These are phyloP conservation scores for Suhomyces xylopsoci DNA, from an alignment of 805 yeast genomes.

Conservation along the genomic window DNA sequence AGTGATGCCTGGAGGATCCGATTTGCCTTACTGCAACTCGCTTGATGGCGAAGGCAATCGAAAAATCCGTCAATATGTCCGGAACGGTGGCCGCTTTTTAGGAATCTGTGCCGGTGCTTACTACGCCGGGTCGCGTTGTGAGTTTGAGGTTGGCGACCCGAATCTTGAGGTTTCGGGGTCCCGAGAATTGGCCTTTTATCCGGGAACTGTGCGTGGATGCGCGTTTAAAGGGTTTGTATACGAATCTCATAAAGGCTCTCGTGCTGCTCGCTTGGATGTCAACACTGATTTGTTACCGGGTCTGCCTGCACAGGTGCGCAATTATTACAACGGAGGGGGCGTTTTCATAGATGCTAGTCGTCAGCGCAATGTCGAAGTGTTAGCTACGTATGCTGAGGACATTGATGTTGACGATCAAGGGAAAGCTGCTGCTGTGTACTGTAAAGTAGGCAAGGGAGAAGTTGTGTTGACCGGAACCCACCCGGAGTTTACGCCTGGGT, in stretches of 20 bases:
- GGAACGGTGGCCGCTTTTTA: constrained; percentile 74
- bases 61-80: constrained; percentile 59
- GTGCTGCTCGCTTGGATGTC: constrained; percentile 48
- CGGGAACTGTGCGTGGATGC: constrained; percentile 80
- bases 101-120: constrained; percentile 98
- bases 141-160: constrained; percentile 76
- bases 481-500: constrained; percentile 73
- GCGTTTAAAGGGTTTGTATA: constrained; percentile 80
- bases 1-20: constrained; percentile 97
- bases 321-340: constrained; percentile 89
- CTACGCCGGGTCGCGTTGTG: constrained; percentile 69
- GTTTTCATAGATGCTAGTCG: constrained; percentile 73
- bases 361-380: constrained; percentile 58
- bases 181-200: constrained; percentile 77
- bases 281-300: constrained; percentile 22
- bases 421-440: constrained; percentile 69
- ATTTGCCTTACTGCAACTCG: constrained; percentile 73
- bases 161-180: constrained; percentile 78
- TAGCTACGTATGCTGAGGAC: constrained; percentile 63
- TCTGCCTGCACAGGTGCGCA: constrained; percentile 23
- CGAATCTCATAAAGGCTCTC: constrained; percentile 72
- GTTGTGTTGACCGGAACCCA: constrained; percentile 83
- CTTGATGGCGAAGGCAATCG: constrained; percentile 69
- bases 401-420: constrained; percentile 47
- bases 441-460: constrained; percentile 68